phyloP scores from a whole-genome alignment of 2,329 filamentous ascomycete species.

The Tolypocladium sp. region DNA sequence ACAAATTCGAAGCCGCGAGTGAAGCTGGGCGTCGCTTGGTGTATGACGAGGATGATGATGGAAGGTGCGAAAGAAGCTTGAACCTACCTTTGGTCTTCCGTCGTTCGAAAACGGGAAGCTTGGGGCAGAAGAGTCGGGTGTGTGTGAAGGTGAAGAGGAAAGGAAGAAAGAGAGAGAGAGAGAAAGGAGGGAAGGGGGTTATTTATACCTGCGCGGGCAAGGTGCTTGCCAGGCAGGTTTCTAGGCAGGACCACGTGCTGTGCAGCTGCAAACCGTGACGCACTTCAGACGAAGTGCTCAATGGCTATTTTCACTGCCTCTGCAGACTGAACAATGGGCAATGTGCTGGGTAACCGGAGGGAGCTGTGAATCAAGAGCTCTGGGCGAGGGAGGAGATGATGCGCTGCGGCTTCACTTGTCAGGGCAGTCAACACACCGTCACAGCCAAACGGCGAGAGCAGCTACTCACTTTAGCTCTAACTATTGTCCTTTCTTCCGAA shows the following conservation, averaged over 20 bases:
- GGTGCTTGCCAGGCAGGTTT: not conserved
- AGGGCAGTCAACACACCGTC: not conserved
- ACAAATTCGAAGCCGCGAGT: not conserved
- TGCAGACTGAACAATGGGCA: not conserved
- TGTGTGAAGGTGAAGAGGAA: not conserved
- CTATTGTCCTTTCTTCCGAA: not conserved
- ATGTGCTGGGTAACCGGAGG: not conserved
- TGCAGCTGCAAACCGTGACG: not conserved
- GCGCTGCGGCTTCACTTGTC: not conserved
- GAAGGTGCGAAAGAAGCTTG: not conserved
- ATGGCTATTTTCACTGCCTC: not conserved
- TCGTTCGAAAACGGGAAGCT: not conserved
- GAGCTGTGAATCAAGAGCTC: not conserved
- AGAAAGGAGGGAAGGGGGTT: not conserved
- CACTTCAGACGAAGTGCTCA: not conserved
- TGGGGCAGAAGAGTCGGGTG: not conserved
- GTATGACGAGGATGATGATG: not conserved
- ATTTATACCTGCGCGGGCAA: not conserved
- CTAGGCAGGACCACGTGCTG: not conserved
- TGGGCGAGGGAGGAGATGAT: not conserved
- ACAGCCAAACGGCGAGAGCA: not conserved
- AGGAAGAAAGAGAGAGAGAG: not conserved
- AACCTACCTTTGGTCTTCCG: not conserved
- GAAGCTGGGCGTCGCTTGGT: not conserved
- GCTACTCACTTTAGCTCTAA: not conserved